Evolutionary conservation across 352 stramenopile species (phyloP).

Genomic region (Paralagenidium karlingii): DNA sequence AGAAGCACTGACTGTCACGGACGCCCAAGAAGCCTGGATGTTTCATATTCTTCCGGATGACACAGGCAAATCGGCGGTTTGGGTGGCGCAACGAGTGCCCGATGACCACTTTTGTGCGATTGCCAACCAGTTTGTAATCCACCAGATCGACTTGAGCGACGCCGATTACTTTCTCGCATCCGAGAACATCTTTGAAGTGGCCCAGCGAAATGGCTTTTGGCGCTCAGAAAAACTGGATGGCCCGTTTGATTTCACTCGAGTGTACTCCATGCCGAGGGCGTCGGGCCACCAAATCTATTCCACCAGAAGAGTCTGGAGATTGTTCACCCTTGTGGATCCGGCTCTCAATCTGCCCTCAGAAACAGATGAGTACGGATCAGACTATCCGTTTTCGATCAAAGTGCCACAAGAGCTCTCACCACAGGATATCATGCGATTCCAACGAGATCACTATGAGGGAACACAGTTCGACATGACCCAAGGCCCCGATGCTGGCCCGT

Average conservation of each 20-base stretch:
- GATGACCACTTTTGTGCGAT: conserved; percentile 77
- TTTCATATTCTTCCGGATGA: conserved; percentile 94
- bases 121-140: conserved; percentile 93
- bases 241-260: conserved; percentile 83
- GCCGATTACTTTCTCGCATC: conserved; percentile 82
- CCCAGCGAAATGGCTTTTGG: conserved; percentile 77
- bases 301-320: conserved; percentile 83
- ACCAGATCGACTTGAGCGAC: conserved; percentile 65
- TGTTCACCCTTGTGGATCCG: conserved; percentile 75
- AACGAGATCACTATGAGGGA: conserved; percentile 90
- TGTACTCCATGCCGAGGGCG: conserved; percentile 61
- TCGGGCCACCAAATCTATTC: conserved; percentile 67
- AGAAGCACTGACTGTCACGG: conserved; percentile 85
- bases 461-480: conserved; percentile 85
- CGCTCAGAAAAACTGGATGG: conserved; percentile 21
- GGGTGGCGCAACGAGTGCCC: conserved; percentile 86
- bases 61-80: conserved; percentile 86
- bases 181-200: conserved; percentile 78
- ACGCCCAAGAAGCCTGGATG: conserved; percentile 88
- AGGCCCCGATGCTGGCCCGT: conserved; percentile 71
- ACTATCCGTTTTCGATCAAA: conserved; percentile 84
- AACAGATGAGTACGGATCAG: conserved; percentile 55
- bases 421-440: conserved; percentile 84
- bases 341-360: conserved; percentile 49
- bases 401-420: conserved; percentile 32